phyloP scores from a whole-genome alignment of 2,329 filamentous ascomycete genomes.

The Ceratocystis lukuohia region DNA sequence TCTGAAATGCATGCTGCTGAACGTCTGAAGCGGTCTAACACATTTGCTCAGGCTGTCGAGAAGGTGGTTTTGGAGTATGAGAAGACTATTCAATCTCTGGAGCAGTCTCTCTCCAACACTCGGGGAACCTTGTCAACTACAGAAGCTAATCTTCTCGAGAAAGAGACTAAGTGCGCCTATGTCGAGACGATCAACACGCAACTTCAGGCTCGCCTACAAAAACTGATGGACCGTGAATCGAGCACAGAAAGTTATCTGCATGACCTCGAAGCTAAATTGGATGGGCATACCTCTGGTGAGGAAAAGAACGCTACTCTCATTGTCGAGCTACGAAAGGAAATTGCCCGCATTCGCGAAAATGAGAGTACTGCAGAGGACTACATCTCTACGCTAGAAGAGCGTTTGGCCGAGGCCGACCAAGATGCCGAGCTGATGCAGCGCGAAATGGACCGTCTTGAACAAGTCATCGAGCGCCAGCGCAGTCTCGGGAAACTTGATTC shows the following conservation, averaged over 20 bases:
- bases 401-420: slow-evolving; percentile 87
- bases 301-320: slow-evolving; percentile 84
- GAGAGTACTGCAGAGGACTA: slow-evolving; percentile 89
- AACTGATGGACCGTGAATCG: slow-evolving; percentile 77
- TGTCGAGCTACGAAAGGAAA: slow-evolving; percentile 78
- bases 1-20: slow-evolving; percentile 55
- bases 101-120: slow-evolving; percentile 81
- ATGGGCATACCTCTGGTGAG: slow-evolving; percentile 79
- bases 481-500: slow-evolving; percentile 92
- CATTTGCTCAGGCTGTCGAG: slow-evolving; percentile 89
- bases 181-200: slow-evolving; percentile 85
- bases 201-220: slow-evolving; percentile 79
- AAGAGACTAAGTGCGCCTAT: slow-evolving; percentile 86
- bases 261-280: slow-evolving; percentile 79
- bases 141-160: slow-evolving; percentile 79
- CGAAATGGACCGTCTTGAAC: slow-evolving; percentile 84
- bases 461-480: slow-evolving; percentile 87
- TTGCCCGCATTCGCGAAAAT: slow-evolving; percentile 74
- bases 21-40: slow-evolving; percentile 83
- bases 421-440: slow-evolving; percentile 94
- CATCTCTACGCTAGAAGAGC: slow-evolving; percentile 90
- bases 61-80: slow-evolving; percentile 95
- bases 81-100: slow-evolving; percentile 89
- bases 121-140: slow-evolving; percentile 68
- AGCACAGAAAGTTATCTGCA: slow-evolving; percentile 89